Conservation (phyloP, 805 yeast genomes). For the Hanseniaspora clermontiae region DNA sequence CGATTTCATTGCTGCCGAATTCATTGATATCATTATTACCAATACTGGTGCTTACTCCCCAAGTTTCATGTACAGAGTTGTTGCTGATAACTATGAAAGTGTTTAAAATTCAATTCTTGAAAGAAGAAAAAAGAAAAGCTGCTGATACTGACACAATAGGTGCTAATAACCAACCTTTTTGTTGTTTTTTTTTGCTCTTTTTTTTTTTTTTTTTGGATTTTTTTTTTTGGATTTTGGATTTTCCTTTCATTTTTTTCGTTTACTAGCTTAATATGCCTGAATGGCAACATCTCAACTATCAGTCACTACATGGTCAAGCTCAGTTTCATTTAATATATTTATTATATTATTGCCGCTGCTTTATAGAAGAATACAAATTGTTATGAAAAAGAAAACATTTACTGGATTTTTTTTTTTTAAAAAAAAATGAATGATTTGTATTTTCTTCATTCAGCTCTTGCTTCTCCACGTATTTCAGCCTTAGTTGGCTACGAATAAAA, state of each 20-base stretch:
- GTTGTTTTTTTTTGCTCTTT: neutral
- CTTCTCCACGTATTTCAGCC: neutral
- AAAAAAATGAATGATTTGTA: neutral
- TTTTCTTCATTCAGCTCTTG: neutral
- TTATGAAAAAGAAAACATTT: neutral
- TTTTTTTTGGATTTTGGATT: neutral
- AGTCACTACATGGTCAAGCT: neutral
- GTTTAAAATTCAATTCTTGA: neutral
- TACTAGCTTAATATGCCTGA: too few relatives aligned
- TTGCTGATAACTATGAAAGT: constrained; percentile 74
- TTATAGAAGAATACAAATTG: neutral
- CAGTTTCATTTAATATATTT: neutral
- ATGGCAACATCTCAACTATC: too few relatives aligned
- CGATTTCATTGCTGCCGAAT: constrained; percentile 88
- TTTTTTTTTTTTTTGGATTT: neutral
- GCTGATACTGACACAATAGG: too few relatives aligned
- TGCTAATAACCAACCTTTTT: neutral
- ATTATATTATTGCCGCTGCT: neutral
- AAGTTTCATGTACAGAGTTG: constrained; percentile 86
- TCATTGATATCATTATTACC: constrained; percentile 85
- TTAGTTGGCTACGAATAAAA: neutral
- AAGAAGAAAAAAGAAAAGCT: too few relatives aligned
- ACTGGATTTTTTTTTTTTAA: neutral
- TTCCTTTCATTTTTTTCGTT: neutral
- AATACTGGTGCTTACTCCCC: constrained; percentile 96